Evolutionary conservation across 768 basidiomycete species (phyloP).

Genomic region (Termitomyces sp.): DNA sequence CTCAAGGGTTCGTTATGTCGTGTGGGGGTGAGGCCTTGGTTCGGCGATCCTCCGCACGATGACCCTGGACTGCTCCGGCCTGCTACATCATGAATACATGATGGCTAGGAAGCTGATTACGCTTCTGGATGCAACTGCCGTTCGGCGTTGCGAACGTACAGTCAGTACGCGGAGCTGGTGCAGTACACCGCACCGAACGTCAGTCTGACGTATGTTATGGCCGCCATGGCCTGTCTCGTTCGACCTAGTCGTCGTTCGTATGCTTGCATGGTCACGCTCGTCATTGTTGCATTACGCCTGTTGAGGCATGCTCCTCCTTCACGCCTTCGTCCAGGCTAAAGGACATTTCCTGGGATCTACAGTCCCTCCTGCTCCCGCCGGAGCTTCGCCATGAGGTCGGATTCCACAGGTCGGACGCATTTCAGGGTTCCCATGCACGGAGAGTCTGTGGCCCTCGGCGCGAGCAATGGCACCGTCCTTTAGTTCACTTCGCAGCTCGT

Average conservation of each 20-base stretch:
- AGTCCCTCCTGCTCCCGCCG: neutral
- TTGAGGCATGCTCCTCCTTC: too few relatives aligned
- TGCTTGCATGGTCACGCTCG: too few relatives aligned
- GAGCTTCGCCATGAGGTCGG: too few relatives aligned
- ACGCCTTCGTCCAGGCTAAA: too few relatives aligned
- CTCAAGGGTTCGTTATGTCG: neutral
- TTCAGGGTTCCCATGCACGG: conserved; percentile 13
- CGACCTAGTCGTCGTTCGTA: too few relatives aligned
- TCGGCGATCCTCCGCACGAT: neutral
- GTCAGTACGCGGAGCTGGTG: neutral
- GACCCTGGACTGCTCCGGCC: neutral
- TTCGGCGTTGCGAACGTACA: neutral
- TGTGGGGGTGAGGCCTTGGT: neutral
- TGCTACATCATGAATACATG: neutral
- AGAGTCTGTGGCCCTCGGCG: conserved; percentile 6
- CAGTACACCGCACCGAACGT: too few relatives aligned
- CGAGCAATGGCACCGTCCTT: conserved; percentile 35
- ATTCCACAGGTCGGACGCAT: neutral
- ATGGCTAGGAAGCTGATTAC: neutral
- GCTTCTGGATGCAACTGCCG: neutral
- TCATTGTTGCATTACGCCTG: too few relatives aligned
- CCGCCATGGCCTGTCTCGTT: too few relatives aligned
- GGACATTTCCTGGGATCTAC: neutral
- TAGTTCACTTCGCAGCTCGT: conserved; percentile 66
- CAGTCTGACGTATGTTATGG: too few relatives aligned